phyloP scores from a whole-genome alignment of 2,329 filamentous ascomycete genomes.

The Phialemoniopsis sp. region DNA sequence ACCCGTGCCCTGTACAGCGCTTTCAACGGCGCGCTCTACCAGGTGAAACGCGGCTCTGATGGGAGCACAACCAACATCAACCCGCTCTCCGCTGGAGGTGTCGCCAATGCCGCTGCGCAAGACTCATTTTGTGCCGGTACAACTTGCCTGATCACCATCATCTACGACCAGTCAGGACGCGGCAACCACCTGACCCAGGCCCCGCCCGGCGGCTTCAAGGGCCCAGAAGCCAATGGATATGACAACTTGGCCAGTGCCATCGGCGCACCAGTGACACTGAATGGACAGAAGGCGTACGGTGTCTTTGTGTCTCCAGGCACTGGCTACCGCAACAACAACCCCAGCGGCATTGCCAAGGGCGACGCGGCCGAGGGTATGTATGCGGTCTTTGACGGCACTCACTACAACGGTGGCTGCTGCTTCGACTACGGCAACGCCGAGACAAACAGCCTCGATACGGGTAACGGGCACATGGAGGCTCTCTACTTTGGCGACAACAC shows the following conservation, averaged over 20 bases:
- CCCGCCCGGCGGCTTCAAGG: slow-evolving; percentile 50
- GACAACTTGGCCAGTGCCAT: slow-evolving; percentile 57
- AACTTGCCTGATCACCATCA: slow-evolving; percentile 59
- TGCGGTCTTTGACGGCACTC: slow-evolving; percentile 54
- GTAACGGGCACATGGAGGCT: slow-evolving; percentile 65
- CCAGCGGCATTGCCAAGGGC: slow-evolving; percentile 46
- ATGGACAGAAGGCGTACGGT: slow-evolving; percentile 59
- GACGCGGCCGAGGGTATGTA: slow-evolving; percentile 58
- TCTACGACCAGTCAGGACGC: slow-evolving; percentile 62
- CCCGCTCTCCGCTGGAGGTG: slow-evolving; percentile 53
- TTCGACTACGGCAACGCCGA: slow-evolving; percentile 58
- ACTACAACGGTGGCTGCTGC: slow-evolving; percentile 54
- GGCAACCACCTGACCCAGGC: slow-evolving; percentile 62
- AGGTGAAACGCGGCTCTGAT: slow-evolving; percentile 53
- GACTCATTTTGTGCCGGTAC: slow-evolving; percentile 57
- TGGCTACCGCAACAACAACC: slow-evolving; percentile 57
- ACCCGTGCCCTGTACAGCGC: slow-evolving; percentile 56
- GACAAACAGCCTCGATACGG: slow-evolving; percentile 45
- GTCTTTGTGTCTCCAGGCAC: slow-evolving; percentile 58
- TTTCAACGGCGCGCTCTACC: slow-evolving; percentile 52
- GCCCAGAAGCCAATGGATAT: slow-evolving; percentile 51
- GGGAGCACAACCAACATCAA: slow-evolving; percentile 39
- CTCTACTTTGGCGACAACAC: slow-evolving; percentile 59
- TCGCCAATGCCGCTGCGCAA: slow-evolving; percentile 57
- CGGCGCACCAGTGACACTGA: slow-evolving; percentile 57